Evolutionary conservation across 2,329 filamentous ascomycete species (phyloP), one percentile per base, ranked within the genome.

Genomic region (Colletotrichum truncatum): DNA sequence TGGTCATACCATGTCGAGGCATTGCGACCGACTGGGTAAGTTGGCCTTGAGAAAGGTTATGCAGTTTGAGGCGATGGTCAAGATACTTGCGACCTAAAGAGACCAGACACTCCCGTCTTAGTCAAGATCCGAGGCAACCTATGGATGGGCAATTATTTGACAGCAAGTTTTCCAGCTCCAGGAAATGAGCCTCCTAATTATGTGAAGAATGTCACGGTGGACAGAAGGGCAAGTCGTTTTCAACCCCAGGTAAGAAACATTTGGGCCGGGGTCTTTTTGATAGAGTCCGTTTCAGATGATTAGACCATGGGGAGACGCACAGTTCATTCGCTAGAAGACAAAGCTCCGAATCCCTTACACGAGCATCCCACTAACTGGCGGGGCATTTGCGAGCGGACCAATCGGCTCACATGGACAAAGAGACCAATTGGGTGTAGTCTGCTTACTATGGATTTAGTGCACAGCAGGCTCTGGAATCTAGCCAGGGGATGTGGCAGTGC

Each of bases 51-150:
- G 12, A 0, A 43, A n/a, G n/a, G n/a, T n/a, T n/a, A n/a, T n/a
- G n/a, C n/a, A n/a, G n/a, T n/a, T n/a, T n/a, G n/a, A n/a, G n/a
- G n/a, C n/a, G n/a, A n/a, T n/a, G n/a, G n/a, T n/a, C n/a, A n/a
- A n/a, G n/a, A n/a, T n/a, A n/a, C n/a, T n/a, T n/a, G n/a, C n/a
- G n/a, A 41, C 23, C 34, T 34, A 25, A 38, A 21, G 6, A 26
- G 25, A 16, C n/a, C 36, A 6, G 23, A n/a, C 30, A 26, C 4
- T 25, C 16, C 25, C 12, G 23, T 43, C 9, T 48, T 45, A 16
- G 39, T 48, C 26, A 63, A 43, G 51, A 57, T 52, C 30, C 51
- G 51, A 66, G 51, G 51, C n/a, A 26, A 34, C 56, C 62, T 56
- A 46, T 52, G 23, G 41, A 51, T n/a, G 38, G 39, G 18, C 30